These are phyloP conservation scores for Blastocrithidia nonstop DNA, from an alignment of 208 protist genomes.

Conservation along the genomic window DNA sequence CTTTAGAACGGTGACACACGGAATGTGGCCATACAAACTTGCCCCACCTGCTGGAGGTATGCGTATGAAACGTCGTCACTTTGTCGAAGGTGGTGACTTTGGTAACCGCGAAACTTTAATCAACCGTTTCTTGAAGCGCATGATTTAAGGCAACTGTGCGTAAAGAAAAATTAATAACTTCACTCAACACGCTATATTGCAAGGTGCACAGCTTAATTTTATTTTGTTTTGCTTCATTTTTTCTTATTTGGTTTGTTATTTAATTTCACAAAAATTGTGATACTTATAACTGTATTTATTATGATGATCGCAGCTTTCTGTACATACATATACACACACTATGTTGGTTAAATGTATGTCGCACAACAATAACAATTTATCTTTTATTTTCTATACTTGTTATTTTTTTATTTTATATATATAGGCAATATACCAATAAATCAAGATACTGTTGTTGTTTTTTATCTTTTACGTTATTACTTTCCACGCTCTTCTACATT, in stretches of 20 bases:
- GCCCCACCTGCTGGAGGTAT: slow-evolving; percentile 92
- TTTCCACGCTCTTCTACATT: not conserved
- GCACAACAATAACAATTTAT: not conserved
- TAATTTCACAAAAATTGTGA: not conserved
- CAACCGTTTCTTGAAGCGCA: slow-evolving; percentile 94
- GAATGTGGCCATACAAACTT: slow-evolving; percentile 99
- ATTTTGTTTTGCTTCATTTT: not conserved
- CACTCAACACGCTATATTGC: too few relatives aligned
- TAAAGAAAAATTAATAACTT: too few relatives aligned
- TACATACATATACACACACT: not conserved
- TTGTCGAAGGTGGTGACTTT: slow-evolving; percentile 98
- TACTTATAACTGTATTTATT: too few relatives aligned
- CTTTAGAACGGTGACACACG: slow-evolving; percentile 97
- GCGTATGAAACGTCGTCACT: slow-evolving; percentile 93
- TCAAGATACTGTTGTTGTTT: not conserved
- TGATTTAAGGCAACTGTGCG: slow-evolving; percentile 89
- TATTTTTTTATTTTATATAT: not conserved
- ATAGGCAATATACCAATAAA: not conserved
- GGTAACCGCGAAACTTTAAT: slow-evolving; percentile 99
- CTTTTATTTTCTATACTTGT: not conserved
- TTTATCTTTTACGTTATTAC: not conserved
- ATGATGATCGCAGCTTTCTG: too few relatives aligned
- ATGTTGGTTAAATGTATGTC: not conserved
- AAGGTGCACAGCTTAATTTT: not conserved
- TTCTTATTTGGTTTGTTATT: not conserved